A percentile compares a stretch with the other conserved stretches of the same genome.
phyloP scores from a whole-genome alignment of 805 yeast genomes.

The Kodamaea hsintzibuensis region DNA sequence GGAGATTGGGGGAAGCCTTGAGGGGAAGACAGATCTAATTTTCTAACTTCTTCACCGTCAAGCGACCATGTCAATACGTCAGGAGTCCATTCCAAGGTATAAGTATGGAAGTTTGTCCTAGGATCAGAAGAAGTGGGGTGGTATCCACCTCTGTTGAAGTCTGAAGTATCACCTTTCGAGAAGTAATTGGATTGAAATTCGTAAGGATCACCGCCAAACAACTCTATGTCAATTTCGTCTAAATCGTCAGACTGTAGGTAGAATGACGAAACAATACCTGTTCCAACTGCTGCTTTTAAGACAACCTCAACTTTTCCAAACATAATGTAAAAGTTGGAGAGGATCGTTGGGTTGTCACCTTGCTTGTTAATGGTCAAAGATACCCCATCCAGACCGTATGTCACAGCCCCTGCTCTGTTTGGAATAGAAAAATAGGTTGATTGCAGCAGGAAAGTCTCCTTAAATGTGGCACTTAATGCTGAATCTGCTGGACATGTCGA shows the following conservation, averaged over 20 bases:
- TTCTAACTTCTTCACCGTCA: constrained; percentile 70
- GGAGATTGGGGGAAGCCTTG: constrained; percentile 93
- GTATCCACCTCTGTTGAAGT: constrained; percentile 60
- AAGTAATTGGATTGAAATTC: constrained; percentile 18
- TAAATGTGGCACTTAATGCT: constrained; percentile 31
- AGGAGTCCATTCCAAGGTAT: constrained; percentile 82
- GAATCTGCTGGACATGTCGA: constrained; percentile 27
- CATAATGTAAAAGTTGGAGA: constrained; percentile 18
- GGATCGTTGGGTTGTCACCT: constrained; percentile 17
- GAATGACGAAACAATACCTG: constrained; percentile 16
- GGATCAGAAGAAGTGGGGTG: constrained; percentile 59
- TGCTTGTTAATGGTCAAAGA: constrained; percentile 14
- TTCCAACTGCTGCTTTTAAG: constrained; percentile 16
- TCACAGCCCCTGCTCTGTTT: constrained; percentile 10
- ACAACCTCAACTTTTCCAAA: constrained; percentile 18
- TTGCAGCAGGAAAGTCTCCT: constrained; percentile 23
- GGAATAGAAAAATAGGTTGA: constrained; percentile 12
- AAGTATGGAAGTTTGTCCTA: constrained; percentile 63
- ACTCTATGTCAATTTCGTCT: constrained; percentile 19
- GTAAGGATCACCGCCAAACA: constrained; percentile 17
- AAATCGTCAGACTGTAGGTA: constrained; percentile 18
- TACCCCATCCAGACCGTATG: constrained; percentile 12
- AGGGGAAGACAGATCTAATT: constrained; percentile 49
- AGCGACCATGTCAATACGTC: constrained; percentile 66
- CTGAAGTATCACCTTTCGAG: constrained; percentile 15